Conservation (phyloP, 1,284 basidiomycete species). For the Trichosporon inkin region DNA sequence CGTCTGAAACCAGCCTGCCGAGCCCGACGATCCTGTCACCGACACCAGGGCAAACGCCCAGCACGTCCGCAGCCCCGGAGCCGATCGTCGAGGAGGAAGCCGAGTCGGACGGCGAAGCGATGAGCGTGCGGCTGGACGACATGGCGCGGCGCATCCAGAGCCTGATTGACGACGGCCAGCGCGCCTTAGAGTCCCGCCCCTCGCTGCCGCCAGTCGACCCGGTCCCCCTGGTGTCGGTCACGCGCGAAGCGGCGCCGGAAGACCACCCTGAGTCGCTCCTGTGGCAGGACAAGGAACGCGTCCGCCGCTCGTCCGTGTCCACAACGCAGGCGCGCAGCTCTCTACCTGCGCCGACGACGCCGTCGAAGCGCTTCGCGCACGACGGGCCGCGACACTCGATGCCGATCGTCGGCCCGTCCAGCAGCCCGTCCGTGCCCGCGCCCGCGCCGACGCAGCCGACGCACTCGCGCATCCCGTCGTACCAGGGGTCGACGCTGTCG, state of each 20-base stretch:
- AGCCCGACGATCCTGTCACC: not conserved
- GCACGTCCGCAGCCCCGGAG: not conserved
- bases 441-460: not conserved
- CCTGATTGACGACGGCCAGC: conserved; percentile 17
- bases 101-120: conserved; percentile 8
- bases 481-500: not conserved
- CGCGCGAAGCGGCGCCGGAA: not conserved
- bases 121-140: conserved; percentile 13
- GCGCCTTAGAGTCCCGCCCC: conserved; percentile 13
- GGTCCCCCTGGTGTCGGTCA: not conserved
- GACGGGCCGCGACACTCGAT: not conserved
- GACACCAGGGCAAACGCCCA: not conserved
- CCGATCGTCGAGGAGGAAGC: conserved; percentile 3
- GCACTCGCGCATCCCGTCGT: not conserved
- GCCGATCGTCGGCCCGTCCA: not conserved
- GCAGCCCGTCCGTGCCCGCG: not conserved
- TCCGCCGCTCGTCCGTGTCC: not conserved
- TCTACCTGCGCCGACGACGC: not conserved
- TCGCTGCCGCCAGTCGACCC: not conserved
- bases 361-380: not conserved
- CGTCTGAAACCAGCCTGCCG: conserved; percentile 2
- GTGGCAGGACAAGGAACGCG: conserved; percentile 1
- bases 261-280: not conserved
- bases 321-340: not conserved
- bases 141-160: conserved; percentile 18